phyloP scores from a whole-genome alignment of 139 green algal genomes.

The Coelastrella sp. region DNA sequence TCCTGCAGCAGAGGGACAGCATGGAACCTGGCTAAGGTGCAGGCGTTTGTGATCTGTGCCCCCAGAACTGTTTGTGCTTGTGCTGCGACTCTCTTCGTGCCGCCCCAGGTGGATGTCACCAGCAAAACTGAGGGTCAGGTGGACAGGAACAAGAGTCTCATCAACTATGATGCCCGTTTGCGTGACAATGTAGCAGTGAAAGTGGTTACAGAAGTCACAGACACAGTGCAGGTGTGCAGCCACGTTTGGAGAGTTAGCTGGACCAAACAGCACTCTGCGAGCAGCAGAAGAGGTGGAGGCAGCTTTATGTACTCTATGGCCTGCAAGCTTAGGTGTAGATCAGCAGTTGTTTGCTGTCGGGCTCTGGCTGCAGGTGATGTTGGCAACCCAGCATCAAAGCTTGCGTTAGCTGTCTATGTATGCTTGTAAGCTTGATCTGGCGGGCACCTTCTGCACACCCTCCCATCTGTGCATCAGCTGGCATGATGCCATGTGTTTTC shows the following conservation, averaged over 20 bases:
- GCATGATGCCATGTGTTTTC: background rate
- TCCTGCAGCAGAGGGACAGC: too few species aligned
- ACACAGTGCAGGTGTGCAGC: conserved; percentile 70
- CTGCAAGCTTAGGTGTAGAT: too few species aligned
- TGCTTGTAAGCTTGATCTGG: too few species aligned
- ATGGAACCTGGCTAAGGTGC: background rate
- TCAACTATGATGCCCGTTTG: conserved; percentile 91
- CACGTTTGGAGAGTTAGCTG: background rate
- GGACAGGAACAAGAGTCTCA: conserved; percentile 71
- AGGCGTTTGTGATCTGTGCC: background rate
- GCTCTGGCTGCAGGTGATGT: too few species aligned
- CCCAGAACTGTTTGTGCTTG: conserved; percentile 48
- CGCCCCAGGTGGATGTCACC: conserved; percentile 91
- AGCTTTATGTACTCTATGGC: too few species aligned
- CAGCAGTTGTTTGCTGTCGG: too few species aligned
- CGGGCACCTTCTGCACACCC: too few species aligned
- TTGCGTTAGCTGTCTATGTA: too few species aligned
- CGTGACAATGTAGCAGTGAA: conserved; percentile 81
- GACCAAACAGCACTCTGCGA: background rate
- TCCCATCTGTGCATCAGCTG: background rate
- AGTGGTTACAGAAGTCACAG: conserved; percentile 86
- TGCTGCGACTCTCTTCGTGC: conserved; percentile 63
- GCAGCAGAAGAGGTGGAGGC: background rate
- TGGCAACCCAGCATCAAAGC: too few species aligned
- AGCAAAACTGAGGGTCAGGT: conserved; percentile 93